Conservation (phyloP, 768 basidiomycete genomes). For the Rhodotorula kratochvilovae region DNA sequence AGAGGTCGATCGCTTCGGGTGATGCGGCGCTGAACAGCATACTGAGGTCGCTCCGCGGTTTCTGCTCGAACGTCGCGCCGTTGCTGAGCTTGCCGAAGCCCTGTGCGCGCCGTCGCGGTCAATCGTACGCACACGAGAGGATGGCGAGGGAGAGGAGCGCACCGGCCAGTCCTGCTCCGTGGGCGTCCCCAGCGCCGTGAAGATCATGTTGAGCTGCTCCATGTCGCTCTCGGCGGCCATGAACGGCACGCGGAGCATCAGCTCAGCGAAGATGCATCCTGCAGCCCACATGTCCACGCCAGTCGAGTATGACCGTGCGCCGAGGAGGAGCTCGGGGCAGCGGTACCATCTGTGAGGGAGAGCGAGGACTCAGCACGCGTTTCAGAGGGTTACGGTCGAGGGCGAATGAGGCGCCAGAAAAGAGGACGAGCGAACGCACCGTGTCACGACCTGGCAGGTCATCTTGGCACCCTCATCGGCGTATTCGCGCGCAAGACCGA, state of each 20-base stretch:
- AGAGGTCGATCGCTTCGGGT: conserved; percentile 74
- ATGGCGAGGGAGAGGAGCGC: conserved; percentile 42
- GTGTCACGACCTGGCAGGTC: conserved; percentile 97
- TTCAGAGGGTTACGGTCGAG: not conserved
- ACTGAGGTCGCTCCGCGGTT: conserved; percentile 73
- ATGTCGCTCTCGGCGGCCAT: conserved; percentile 92
- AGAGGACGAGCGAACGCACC: conserved; percentile 54
- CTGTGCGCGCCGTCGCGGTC: conserved; percentile 49
- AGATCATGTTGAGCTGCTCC: conserved; percentile 92
- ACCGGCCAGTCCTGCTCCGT: conserved; percentile 98
- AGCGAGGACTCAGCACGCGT: not conserved
- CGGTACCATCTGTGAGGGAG: conserved; percentile 77
- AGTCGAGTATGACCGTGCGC: conserved; percentile 80
- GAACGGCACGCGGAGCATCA: conserved; percentile 93
- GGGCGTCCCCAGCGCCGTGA: conserved; percentile 89
- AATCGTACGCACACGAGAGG: not conserved
- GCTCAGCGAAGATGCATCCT: conserved; percentile 94
- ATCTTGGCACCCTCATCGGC: conserved; percentile 92
- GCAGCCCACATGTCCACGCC: conserved; percentile 96
- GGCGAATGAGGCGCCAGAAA: not conserved
- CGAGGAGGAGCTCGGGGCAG: conserved; percentile 89
- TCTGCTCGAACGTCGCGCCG: conserved; percentile 78
- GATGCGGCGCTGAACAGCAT: conserved; percentile 88
- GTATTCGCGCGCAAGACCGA: conserved; percentile 94
- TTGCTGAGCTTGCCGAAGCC: conserved; percentile 86